Evolutionary conservation across 1,284 basidiomycete species (phyloP), one percentile per base, ranked within the genome.

Genomic region (Ganoderma lucidum): DNA sequence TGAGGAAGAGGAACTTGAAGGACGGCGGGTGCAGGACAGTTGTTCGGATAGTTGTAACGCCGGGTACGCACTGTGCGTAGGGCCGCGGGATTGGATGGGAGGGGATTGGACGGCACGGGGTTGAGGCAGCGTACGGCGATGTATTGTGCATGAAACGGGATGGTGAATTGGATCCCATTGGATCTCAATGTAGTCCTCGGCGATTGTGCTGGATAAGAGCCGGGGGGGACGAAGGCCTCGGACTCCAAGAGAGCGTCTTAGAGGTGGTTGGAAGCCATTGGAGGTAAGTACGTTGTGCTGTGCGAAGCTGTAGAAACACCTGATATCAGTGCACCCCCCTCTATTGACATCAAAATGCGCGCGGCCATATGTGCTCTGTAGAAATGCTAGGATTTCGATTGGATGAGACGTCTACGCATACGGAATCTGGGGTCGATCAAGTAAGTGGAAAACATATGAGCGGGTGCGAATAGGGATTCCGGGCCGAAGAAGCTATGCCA

Each of bases 171-270:
- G 5, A 53, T 28, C 10, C n/a, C 28, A 30, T 53, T 53, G 23
- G 23, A 12, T 53, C 23, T 53, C n/a, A 4, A 28, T 28, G 48
- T 53, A 53, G 23, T 53, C 48, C 48, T 53, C 48, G 48, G 48
- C 48, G 48, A 53, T 53, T 53, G 48, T 53, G 48, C 48, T 28
- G 10, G 48, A 53, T 53, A 53, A 28, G 48, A 53, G 48, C 23
- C 10, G 23, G 12, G 10, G 10, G 48, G 23, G 48, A 53, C 23
- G 48, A 28, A 53, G 48, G 14, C 23, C 48, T 53, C 48, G 23
- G n/a, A 48, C n/a, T n/a, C n/a, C 6, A 23, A 23, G n/a, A 23
- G 45, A 48, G 23, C 48, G 23, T 53, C 23, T n/a, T 10, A 28
- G n/a, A 53, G 48, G 23, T 28, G 48, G 23, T 28, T 2, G 48